Evolutionary conservation across 768 basidiomycete species (phyloP).

Genomic region (Calocybe indica): DNA sequence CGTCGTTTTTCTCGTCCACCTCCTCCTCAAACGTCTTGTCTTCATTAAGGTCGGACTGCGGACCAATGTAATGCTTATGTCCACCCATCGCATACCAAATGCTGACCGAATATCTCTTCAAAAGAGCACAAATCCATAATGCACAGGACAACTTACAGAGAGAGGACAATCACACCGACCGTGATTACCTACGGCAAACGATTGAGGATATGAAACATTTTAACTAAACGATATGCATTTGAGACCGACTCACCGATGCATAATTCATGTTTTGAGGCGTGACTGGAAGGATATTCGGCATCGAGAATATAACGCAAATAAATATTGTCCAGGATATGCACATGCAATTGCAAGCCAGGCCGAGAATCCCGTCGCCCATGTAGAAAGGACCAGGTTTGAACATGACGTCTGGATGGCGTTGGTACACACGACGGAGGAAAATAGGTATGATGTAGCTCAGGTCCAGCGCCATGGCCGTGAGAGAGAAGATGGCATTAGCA

Average conservation of each 20-base stretch:
- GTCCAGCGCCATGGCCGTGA: constrained; percentile 76
- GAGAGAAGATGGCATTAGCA: constrained; percentile 75
- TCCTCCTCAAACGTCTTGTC: constrained; percentile 3
- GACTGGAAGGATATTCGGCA: constrained; percentile 67
- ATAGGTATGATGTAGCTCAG: constrained; percentile 82
- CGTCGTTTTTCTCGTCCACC: background rate
- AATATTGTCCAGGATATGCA: constrained; percentile 70
- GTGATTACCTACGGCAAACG: constrained; percentile 37
- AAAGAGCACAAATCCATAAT: background rate
- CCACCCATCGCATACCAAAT: constrained; percentile 50
- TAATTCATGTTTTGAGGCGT: constrained; percentile 77
- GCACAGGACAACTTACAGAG: constrained; percentile 34
- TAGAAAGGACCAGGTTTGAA: constrained; percentile 88
- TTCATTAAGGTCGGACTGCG: constrained; percentile 44
- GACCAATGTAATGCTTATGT: constrained; percentile 53
- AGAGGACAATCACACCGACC: constrained; percentile 44
- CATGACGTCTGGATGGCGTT: constrained; percentile 72
- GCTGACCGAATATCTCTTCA: constrained; percentile 17
- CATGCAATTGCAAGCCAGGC: constrained; percentile 52
- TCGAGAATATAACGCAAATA: constrained; percentile 63
- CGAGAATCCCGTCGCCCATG: constrained; percentile 66
- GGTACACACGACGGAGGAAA: constrained; percentile 60
- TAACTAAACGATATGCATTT: background rate
- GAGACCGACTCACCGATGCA: constrained; percentile 46
- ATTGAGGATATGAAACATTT: background rate